Evolutionary conservation across 805 yeast species (phyloP).

Genomic region (Myxozyma nipponensis): DNA sequence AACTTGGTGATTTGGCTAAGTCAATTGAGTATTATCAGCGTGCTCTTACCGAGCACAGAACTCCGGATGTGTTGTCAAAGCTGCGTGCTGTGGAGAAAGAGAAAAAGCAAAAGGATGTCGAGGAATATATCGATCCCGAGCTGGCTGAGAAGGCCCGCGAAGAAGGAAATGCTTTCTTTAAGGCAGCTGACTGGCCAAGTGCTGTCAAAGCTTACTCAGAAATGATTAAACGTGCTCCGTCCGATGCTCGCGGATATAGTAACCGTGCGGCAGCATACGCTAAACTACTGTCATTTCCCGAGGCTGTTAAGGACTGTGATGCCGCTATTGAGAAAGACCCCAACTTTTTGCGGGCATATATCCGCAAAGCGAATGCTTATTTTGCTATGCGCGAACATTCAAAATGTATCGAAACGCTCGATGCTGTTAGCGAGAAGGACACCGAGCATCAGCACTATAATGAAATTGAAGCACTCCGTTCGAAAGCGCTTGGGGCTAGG

Average conservation of each 20-base stretch:
- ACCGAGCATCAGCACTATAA: conserved; percentile 50
- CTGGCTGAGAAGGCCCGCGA: conserved; percentile 94
- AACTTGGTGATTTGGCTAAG: conserved; percentile 62
- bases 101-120: conserved; percentile 71
- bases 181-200: conserved; percentile 91
- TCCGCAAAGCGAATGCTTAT: conserved; percentile 93
- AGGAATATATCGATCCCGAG: conserved; percentile 78
- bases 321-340: conserved; percentile 86
- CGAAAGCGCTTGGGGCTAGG: conserved; percentile 64
- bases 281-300: conserved; percentile 95
- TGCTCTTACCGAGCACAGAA: conserved; percentile 94
- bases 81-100: conserved; percentile 84
- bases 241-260: conserved; percentile 93
- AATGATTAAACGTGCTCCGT: conserved; percentile 95
- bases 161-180: conserved; percentile 83
- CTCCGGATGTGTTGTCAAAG: conserved; percentile 86
- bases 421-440: conserved; percentile 73
- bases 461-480: conserved; percentile 73
- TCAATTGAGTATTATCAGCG: conserved; percentile 82
- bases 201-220: conserved; percentile 94
- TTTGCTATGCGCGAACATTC: conserved; percentile 85
- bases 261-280: conserved; percentile 97
- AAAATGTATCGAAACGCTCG: conserved; percentile 75
- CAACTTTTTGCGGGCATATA: conserved; percentile 84
- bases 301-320: conserved; percentile 89